Conservation (phyloP, 116 monocot genomes). For the Papilionanthe hybrid region DNA sequence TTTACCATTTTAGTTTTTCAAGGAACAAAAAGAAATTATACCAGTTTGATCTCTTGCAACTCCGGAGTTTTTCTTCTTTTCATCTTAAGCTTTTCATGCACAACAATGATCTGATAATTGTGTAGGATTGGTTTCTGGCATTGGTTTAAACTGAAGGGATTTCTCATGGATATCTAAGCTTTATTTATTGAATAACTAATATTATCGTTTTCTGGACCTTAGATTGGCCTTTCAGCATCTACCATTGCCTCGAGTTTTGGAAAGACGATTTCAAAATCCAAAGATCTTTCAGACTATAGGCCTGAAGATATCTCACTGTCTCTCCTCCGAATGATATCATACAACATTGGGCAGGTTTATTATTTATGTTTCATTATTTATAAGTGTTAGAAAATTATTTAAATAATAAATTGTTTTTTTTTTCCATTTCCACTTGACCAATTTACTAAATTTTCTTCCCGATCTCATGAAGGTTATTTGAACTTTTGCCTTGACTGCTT, state of each 20-base stretch:
- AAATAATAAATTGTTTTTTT: background rate
- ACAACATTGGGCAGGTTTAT: slow-evolving; percentile 72
- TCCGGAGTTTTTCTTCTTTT: background rate
- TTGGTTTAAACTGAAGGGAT: background rate
- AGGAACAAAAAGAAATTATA: background rate
- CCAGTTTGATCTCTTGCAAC: background rate
- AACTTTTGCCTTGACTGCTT: background rate
- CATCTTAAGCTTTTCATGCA: background rate
- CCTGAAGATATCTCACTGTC: slow-evolving; percentile 79
- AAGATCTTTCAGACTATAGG: slow-evolving; percentile 62
- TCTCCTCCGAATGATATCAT: slow-evolving; percentile 72
- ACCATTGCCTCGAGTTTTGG: slow-evolving; percentile 82
- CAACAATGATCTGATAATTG: background rate
- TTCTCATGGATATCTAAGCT: background rate
- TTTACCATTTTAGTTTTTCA: background rate
- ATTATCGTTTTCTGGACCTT: background rate
- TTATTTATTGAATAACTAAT: background rate
- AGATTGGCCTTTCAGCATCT: slow-evolving; percentile 84
- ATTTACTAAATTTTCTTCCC: background rate
- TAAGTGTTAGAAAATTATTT: background rate
- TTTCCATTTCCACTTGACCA: background rate
- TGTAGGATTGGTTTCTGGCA: background rate
- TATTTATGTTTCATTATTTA: background rate
- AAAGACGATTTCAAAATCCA: slow-evolving; percentile 55
- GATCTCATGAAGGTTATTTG: background rate